Conservation (phyloP, 306 rosid species). For the Dicorynia guianensis region DNA sequence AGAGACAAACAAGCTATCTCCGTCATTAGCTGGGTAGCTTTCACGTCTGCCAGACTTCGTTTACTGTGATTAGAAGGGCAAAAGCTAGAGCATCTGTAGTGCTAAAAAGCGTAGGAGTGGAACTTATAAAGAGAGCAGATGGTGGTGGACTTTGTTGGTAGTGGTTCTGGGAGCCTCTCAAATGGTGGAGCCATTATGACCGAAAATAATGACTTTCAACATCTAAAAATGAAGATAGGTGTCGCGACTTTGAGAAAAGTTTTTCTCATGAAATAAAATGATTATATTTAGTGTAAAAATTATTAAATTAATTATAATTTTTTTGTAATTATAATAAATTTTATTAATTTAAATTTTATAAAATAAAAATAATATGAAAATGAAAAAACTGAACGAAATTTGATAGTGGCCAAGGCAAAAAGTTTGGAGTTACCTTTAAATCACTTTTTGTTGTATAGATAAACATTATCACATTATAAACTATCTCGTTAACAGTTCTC, state of each 20-base stretch:
- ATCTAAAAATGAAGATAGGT: no score
- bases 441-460: not conserved
- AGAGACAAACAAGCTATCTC: slow-evolving; percentile 30
- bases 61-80: slow-evolving; percentile 22
- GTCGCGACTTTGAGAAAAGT: no score
- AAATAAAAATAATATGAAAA: slow-evolving; percentile 1
- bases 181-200: slow-evolving; percentile 5
- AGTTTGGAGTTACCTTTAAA: not conserved
- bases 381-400: not conserved
- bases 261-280: no score
- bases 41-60: slow-evolving; percentile 14
- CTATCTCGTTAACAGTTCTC: not conserved
- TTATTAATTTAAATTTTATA: no score
- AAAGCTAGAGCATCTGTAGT: not conserved
- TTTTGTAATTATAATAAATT: no score
- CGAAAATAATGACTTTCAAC: not conserved
- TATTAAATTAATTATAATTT: no score
- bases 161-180: not conserved
- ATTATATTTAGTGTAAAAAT: no score
- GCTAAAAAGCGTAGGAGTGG: slow-evolving; percentile 2
- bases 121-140: not conserved
- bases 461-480: not conserved
- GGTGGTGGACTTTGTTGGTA: not conserved
- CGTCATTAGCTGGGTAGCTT: slow-evolving; percentile 10
- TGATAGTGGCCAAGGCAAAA: slow-evolving; percentile 4